These are phyloP conservation scores for Terfezia claveryi DNA, from an alignment of 495 filamentous ascomycete species.

Conservation along the genomic window DNA sequence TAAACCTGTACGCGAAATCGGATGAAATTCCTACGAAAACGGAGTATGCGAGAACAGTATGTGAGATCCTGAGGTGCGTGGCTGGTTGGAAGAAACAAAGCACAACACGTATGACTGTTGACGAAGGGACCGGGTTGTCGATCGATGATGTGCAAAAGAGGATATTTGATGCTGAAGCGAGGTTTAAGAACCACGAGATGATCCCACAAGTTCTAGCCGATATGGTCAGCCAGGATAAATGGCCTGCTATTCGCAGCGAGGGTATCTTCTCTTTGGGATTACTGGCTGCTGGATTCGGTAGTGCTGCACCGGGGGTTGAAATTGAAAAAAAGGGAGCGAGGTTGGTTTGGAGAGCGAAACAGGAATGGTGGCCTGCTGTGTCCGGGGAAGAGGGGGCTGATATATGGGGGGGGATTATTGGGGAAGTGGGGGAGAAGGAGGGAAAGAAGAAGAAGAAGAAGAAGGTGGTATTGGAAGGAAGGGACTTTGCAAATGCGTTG, in stretches of 20 bases:
- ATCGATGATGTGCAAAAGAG: constrained; percentile 26
- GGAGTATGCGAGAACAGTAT: constrained; percentile 46
- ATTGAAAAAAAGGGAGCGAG: not conserved
- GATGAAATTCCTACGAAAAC: constrained; percentile 43
- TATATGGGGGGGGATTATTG: constrained; percentile 7
- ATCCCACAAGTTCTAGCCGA: not conserved
- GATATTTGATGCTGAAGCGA: constrained; percentile 23
- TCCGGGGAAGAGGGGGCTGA: constrained; percentile 3
- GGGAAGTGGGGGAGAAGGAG: not conserved
- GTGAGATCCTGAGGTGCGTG: constrained; percentile 34
- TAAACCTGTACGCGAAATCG: constrained; percentile 29
- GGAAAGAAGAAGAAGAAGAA: not conserved
- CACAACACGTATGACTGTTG: constrained; percentile 21
- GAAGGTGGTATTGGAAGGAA: not conserved
- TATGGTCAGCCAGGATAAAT: constrained; percentile 45
- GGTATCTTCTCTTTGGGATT: constrained; percentile 54
- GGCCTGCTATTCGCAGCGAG: constrained; percentile 48
- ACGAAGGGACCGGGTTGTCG: constrained; percentile 18
- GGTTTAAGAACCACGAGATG: not conserved
- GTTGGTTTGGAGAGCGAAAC: not conserved
- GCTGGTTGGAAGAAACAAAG: not conserved
- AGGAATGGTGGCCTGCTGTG: not conserved
- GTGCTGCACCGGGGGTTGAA: not conserved
- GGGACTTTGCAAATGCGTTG: constrained; percentile 11
- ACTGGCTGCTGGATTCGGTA: constrained; percentile 22